Evolutionary conservation across 768 basidiomycete species (phyloP), one percentile per base, ranked within the genome.

Genomic region (Crassisporium funariophilum): DNA sequence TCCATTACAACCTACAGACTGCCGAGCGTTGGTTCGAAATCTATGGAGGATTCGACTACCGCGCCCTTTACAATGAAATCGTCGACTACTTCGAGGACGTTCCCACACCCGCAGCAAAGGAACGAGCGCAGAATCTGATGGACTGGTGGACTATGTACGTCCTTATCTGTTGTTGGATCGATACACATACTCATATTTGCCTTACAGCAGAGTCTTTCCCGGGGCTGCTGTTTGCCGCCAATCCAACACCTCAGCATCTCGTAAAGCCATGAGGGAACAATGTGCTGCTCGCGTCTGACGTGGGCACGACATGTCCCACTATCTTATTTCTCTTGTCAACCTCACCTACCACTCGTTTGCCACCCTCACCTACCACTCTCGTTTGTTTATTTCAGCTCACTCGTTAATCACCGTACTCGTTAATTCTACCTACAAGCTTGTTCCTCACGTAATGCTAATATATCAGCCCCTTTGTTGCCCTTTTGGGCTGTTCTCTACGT

Each of bases 31-130:
- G 61, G 61, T 29, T 27, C 16, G 13, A 38, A 0, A 17, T 21
- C 2, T 51, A 64, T 44, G 58, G 52, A 16, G 51, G 45, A 17
- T 59, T 64, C 37, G 47, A 58, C 35, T 53, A 57, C 43, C 19
- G 35, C 5, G 40, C 31, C 0, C 47, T 57, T 21, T 54, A 58
- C 42, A 45, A 59, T 40, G 46, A 52, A 22, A 53, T 64, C 23
- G 46, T 62, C 21, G 54, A 59, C 22, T 50, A 44, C 36, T 63
- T 63, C 16, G 44, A 55, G n/a, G 43, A 48, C 17, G 37, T 12
- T 10, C 39, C 40, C n/a, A 37, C 23, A 13, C 23, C 41, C 15
- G 47, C 29, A 12, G 48, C 49, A 7, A 44, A 50, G 44, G 39
- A 50, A 17, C 34, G 17, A 9, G 51, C 40, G 12, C 23, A 50